Percentiles rank a stretch among this genome's conserved stretches.
These are phyloP conservation scores for Hericium rajendrae DNA, from an alignment of 768 basidiomycete species.

Conservation along the genomic window DNA sequence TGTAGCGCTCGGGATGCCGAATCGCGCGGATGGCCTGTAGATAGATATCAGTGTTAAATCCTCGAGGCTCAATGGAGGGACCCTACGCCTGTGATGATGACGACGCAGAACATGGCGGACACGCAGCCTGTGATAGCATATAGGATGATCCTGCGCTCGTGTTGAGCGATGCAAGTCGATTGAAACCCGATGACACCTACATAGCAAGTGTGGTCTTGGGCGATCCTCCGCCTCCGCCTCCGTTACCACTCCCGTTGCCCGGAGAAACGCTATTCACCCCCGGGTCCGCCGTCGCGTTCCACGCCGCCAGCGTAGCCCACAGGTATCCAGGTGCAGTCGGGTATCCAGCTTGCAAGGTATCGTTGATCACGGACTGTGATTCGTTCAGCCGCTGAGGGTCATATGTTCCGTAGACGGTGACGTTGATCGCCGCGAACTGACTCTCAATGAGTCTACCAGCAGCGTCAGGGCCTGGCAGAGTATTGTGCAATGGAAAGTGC, in stretches of 20 bases:
- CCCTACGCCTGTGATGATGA: slow-evolving; percentile 76
- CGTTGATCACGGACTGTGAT: slow-evolving; percentile 32
- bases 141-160: slow-evolving; percentile 53
- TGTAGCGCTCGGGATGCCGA: slow-evolving; percentile 87
- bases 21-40: slow-evolving; percentile 68
- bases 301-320: slow-evolving; percentile 57
- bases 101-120: slow-evolving; percentile 72
- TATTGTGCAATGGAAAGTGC: slow-evolving; percentile 8
- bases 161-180: slow-evolving; percentile 2
- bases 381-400: slow-evolving; percentile 56
- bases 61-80: neutral
- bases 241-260: slow-evolving; percentile 9
- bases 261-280: slow-evolving; percentile 18
- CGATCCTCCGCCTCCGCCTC: neutral
- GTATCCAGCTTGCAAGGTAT: slow-evolving; percentile 32
- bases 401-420: slow-evolving; percentile 42
- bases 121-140: slow-evolving; percentile 89
- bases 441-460: slow-evolving; percentile 38
- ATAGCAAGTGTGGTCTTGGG: slow-evolving; percentile 49
- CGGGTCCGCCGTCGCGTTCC: slow-evolving; percentile 42
- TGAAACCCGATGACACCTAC: slow-evolving; percentile 28
- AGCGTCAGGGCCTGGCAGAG: slow-evolving; percentile 4
- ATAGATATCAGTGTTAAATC: neutral
- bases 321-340: slow-evolving; percentile 50
- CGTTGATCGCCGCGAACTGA: slow-evolving; percentile 47